These are phyloP conservation scores for Juncus inflexus DNA, from an alignment of 176 grass and related monocot genomes.

Conservation along the genomic window DNA sequence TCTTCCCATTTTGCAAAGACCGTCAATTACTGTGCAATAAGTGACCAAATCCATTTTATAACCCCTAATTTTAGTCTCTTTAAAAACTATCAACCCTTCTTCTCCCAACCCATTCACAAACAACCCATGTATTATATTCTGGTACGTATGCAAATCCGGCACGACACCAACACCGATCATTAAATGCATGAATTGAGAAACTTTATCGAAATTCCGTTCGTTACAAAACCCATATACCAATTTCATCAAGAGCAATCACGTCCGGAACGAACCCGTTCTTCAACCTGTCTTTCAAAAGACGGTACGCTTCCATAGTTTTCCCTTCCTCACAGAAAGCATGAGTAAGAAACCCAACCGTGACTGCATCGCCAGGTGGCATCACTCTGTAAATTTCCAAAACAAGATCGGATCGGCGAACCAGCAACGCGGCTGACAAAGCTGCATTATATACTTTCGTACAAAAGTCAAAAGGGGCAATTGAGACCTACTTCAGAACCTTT, in stretches of 20 bases:
- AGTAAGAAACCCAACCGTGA: conserved; percentile 39
- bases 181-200: conserved; percentile 78
- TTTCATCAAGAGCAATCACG: conserved; percentile 25
- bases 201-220: conserved; percentile 48
- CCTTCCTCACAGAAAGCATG: conserved; percentile 43
- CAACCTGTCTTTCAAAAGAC: conserved; percentile 49
- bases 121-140: conserved; percentile 46
- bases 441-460: too few relatives aligned
- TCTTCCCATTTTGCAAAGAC: conserved; percentile 41
- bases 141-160: conserved; percentile 52
- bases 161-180: conserved; percentile 47
- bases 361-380: conserved; percentile 30
- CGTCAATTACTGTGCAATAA: conserved; percentile 50
- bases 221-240: conserved; percentile 47
- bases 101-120: conserved; percentile 27
- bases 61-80: conserved; percentile 62
- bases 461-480: too few relatives aligned
- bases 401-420: too few relatives aligned
- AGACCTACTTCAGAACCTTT: too few relatives aligned
- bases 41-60: conserved; percentile 41
- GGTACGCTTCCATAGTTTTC: conserved; percentile 49
- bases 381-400: too few relatives aligned
- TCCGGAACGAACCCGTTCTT: conserved; percentile 37
- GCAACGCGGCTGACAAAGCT: too few relatives aligned
- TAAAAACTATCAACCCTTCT: conserved; percentile 63